Base-by-base conservation (phyloP, 2,329 filamentous ascomycete genomes). In the Trichoderma sp. region DNA sequence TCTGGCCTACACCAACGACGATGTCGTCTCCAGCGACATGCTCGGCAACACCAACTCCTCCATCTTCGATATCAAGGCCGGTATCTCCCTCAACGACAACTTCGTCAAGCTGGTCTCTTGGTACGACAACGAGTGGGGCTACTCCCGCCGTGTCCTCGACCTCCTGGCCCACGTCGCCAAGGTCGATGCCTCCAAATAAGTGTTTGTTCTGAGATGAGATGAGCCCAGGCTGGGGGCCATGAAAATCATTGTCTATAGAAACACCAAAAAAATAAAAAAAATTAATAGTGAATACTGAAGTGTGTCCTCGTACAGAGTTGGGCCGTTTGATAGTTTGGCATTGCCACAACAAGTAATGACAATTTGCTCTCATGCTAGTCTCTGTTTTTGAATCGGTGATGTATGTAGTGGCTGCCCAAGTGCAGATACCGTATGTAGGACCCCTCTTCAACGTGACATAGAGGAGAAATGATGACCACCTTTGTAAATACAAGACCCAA, bases 91-190 rank as follows among this genome's bases (percentile, higher is more conserved):
- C 80, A 99, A 98, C 91, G 86, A 94, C 81, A 95, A 98, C 91
- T 98, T 98, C 84, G 91, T 97, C 90, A 99, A 99, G 93, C 90
- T 99, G 75, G 92, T 98, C 83, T 91, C 91, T 80, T 98, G 95
- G 96, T 97, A 97, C 87, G 94, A 97, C 90, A 98, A 98, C 90
- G 95, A 98, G 91, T 98, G 95, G 94, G 96, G 95, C 82, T 98
- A 99, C 92, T 97, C 93, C 85, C 95, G 95, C 88, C 96, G 93
- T 90, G 93, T 95, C 80, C 87, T 95, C 78, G 93, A 96, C 86
- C 92, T 96, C 80, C 82, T 90, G 83, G 87, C 88, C 85, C 92
- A 94, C 88, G 89, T 95, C 80, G 87, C 92, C 84, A 93, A 93
- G 88, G 91, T 92, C 76, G 93, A 95, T 80, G 88, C 81, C 80